Percentiles rank a stretch among this genome's conserved stretches.
Evolutionary conservation across 139 green algal genomes (phyloP).

Genomic region (Tetradesmus obliquus): DNA sequence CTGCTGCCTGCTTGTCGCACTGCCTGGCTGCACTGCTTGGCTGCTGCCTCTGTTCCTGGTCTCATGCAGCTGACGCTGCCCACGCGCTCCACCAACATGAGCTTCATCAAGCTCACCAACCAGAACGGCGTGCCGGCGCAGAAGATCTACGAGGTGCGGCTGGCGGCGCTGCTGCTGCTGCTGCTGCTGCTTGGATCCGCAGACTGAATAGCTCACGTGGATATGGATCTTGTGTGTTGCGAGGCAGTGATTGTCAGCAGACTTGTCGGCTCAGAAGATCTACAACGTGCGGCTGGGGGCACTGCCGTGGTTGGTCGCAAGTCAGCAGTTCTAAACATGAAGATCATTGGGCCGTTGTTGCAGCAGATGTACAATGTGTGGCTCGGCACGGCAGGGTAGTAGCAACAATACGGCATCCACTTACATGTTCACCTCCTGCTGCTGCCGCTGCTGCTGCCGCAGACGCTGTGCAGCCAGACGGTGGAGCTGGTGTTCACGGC

Average conservation of each 20-base stretch:
- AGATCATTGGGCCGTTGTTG: too few species aligned
- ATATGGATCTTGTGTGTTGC: too few species aligned
- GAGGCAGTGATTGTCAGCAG: too few species aligned
- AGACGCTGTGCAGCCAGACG: constrained; percentile 81
- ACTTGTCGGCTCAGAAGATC: too few species aligned
- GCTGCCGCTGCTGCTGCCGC: constrained; percentile 10
- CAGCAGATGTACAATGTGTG: too few species aligned
- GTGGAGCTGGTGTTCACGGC: constrained; percentile 93
- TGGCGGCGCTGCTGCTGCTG: neutral
- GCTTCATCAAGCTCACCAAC: constrained; percentile 79
- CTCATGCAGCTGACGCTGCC: constrained; percentile 75
- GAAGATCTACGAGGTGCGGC: constrained; percentile 74
- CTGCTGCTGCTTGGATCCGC: neutral
- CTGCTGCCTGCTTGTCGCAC: too few species aligned
- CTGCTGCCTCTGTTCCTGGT: neutral
- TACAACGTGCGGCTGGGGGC: neutral
- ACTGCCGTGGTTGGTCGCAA: too few species aligned
- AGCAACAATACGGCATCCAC: too few species aligned
- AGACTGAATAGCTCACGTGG: too few species aligned
- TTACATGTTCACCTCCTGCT: too few species aligned
- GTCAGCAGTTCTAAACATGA: too few species aligned
- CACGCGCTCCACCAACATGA: constrained; percentile 88
- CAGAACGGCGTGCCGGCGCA: constrained; percentile 63
- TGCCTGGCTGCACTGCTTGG: neutral
- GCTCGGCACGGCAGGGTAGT: too few species aligned